Base-by-base conservation (phyloP, 2,329 filamentous ascomycete species). In the Diaporthe ampelina region DNA sequence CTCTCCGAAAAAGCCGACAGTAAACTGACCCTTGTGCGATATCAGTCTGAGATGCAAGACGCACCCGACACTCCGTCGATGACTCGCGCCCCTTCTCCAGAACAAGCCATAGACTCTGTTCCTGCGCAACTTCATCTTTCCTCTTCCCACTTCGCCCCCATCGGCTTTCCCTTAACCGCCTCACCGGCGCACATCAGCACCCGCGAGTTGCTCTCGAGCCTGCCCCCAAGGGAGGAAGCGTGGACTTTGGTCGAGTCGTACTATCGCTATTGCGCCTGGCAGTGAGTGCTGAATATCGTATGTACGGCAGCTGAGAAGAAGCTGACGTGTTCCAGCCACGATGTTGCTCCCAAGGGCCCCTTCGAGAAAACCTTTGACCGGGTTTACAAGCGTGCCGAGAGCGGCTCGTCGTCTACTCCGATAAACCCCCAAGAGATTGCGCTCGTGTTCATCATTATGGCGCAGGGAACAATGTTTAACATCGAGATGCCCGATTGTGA, bases 251-350 rank as follows among this genome's bases (percentile, higher is more conserved):
- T 58, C 11, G 67, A 70, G 24, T 70, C 67, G 10, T 70, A 70
- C 35, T 70, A 70, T 57, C 67, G 67, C 17, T 70, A 70, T 70
- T 70, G 67, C 24, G 67, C 67, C 19, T 70, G 67, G 67, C 67
- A 70, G 67, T 70, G 17, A 70, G 67, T 70, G 1, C 11, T 29
- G n/a, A 4, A 61, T 2, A 26, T 29, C 2, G 32, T 24, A 24
- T 8, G 0, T 6, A 6, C 10, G 37, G 37, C n/a, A 35, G 32
- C 21, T 59, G 6, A 43, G 8, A 61, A 11, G 9, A 13, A 26
- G n/a, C 57, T 61, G 57, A 61, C 57, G 26, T 26, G 21, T 2
- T 4, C 13, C 13, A 61, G 57, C 35, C 57, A 61, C 11, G 35
- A 61, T 15, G 57, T 61, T 29, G 57, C 57, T 29, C 57, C 57